These are phyloP conservation scores for Pyrus communis DNA, from an alignment of 306 rosid species.

Conservation along the genomic window DNA sequence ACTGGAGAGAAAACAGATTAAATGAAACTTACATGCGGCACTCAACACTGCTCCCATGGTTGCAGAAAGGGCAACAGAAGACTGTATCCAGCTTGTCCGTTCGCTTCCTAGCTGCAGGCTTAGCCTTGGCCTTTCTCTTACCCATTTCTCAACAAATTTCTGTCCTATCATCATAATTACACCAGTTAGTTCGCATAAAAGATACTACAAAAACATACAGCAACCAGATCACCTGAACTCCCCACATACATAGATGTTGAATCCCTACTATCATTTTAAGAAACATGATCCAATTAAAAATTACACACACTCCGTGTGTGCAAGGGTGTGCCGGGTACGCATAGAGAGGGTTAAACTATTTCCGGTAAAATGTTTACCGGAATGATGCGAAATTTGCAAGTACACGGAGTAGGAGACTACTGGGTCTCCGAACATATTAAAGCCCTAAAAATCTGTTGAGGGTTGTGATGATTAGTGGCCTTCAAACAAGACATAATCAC, in stretches of 20 bases:
- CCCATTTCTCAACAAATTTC: slow-evolving; percentile 56
- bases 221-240: background rate
- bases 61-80: slow-evolving; percentile 87
- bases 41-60: slow-evolving; percentile 77
- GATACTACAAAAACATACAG: background rate
- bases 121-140: slow-evolving; percentile 90
- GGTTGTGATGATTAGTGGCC: background rate
- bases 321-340: background rate
- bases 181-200: background rate
- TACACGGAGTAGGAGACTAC: background rate
- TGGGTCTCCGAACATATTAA: background rate
- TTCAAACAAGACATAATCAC: no score
- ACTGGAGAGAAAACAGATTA: background rate
- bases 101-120: slow-evolving; percentile 91
- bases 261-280: background rate
- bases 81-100: slow-evolving; percentile 97
- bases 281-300: background rate
- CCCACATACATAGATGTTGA: background rate
- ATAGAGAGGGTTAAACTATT: background rate
- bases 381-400: background rate
- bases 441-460: background rate
- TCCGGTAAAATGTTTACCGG: no score
- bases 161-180: slow-evolving; percentile 9
- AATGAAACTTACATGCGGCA: slow-evolving; percentile 59
- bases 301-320: background rate